Evolutionary conservation across 2,329 filamentous ascomycete genomes (phyloP).

Genomic region (Coniella vitis): DNA sequence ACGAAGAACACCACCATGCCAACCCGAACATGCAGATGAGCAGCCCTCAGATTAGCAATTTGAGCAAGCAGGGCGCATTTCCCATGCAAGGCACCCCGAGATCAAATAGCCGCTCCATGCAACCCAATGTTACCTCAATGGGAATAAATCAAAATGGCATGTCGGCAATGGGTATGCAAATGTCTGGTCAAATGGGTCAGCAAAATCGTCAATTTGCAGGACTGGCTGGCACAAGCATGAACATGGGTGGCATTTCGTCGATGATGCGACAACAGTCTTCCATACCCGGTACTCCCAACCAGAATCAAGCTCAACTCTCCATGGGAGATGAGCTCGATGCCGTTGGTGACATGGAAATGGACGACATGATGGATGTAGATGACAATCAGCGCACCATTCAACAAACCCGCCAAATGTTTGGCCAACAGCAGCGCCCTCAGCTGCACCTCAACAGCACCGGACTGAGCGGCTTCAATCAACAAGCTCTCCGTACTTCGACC

Average conservation of each 20-base stretch:
- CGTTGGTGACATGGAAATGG: constrained; percentile 94
- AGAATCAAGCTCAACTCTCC: constrained; percentile 21
- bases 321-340: constrained; percentile 68
- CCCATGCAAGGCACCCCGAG: constrained; percentile 11
- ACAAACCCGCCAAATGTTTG: constrained; percentile 62
- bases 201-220: constrained; percentile 20
- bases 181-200: constrained; percentile 25
- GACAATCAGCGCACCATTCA: constrained; percentile 60
- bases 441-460: constrained; percentile 77
- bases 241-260: constrained; percentile 29
- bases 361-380: constrained; percentile 65
- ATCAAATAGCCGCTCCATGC: constrained; percentile 9
- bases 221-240: constrained; percentile 24
- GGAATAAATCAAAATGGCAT: constrained; percentile 11
- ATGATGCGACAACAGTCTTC: constrained; percentile 38
- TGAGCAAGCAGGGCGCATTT: constrained; percentile 11
- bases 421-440: constrained; percentile 59
- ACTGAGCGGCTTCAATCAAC: constrained; percentile 47
- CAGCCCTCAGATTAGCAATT: constrained; percentile 26
- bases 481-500: constrained; percentile 77
- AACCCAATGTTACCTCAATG: constrained; percentile 11
- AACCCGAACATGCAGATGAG: constrained; percentile 42
- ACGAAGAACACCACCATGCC: constrained; percentile 84
- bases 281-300: constrained; percentile 23
- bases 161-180: constrained; percentile 15